These are phyloP conservation scores for Vanrija sp. DNA, from an alignment of 1,284 basidiomycete genomes.

Conservation along the genomic window DNA sequence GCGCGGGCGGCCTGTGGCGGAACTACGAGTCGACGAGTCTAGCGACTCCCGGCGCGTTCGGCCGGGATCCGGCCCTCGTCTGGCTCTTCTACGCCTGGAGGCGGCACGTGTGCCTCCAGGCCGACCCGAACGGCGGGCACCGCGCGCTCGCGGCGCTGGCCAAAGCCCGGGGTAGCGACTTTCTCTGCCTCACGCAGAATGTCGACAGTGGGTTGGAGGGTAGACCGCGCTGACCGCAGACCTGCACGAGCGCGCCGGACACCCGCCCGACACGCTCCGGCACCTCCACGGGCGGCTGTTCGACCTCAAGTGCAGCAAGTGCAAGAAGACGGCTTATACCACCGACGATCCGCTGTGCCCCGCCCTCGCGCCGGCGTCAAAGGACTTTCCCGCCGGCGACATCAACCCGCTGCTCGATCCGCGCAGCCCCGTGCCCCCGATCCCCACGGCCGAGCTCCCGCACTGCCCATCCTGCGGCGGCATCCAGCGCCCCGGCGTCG, in stretches of 20 bases:
- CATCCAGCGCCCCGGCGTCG: slow-evolving; percentile 10
- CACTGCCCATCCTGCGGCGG: slow-evolving; percentile 6
- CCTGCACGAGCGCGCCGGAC: slow-evolving; percentile 13
- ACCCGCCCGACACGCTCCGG: neutral
- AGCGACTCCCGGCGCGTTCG: slow-evolving; percentile 11
- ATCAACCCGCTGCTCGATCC: slow-evolving; percentile 6
- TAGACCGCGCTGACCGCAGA: neutral
- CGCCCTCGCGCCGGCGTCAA: slow-evolving; percentile 1
- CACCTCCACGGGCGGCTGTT: slow-evolving; percentile 16
- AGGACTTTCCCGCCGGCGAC: neutral
- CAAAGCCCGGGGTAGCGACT: neutral
- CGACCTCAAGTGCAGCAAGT: slow-evolving; percentile 9
- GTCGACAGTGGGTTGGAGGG: slow-evolving; percentile 7
- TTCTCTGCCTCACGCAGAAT: slow-evolving; percentile 15
- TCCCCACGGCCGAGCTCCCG: neutral
- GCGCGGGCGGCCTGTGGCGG: slow-evolving; percentile 14
- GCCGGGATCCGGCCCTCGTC: slow-evolving; percentile 9
- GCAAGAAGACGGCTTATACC: slow-evolving; percentile 1
- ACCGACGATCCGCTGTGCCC: slow-evolving; percentile 7
- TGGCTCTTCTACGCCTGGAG: slow-evolving; percentile 17
- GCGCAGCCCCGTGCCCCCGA: neutral
- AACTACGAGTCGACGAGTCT: slow-evolving; percentile 10
- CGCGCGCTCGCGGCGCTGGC: slow-evolving; percentile 5
- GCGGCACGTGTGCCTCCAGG: slow-evolving; percentile 8
- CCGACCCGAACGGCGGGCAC: slow-evolving; percentile 6